Conservation (phyloP, 345 rosid species). For the Sonneratia caseolaris region DNA sequence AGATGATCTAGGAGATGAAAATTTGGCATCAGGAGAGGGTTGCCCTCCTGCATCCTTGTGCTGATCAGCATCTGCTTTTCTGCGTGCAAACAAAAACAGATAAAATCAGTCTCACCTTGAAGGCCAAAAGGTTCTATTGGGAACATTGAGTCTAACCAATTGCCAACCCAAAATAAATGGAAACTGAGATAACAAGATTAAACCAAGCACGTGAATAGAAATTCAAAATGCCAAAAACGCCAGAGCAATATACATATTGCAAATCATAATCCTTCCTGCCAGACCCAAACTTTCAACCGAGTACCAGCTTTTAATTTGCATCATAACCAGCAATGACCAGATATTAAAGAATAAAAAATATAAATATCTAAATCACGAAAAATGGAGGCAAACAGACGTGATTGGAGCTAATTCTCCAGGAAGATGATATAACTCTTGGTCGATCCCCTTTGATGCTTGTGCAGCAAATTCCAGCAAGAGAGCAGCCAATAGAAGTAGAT, state of each 20-base stretch:
- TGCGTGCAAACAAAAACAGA: constrained; percentile 22
- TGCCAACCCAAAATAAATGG: neutral
- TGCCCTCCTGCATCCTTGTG: constrained; percentile 27
- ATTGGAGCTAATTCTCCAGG: constrained; percentile 67
- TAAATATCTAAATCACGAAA: constrained; percentile 1
- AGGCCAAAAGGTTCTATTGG: neutral
- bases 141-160: neutral
- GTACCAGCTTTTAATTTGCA: neutral
- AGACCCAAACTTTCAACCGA: neutral
- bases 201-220: neutral
- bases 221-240: neutral
- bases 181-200: neutral
- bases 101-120: constrained; percentile 5
- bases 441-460: constrained; percentile 70
- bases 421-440: constrained; percentile 32
- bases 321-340: neutral
- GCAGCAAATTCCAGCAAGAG: constrained; percentile 89
- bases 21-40: constrained; percentile 23
- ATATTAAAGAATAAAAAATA: neutral
- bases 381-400: constrained; percentile 30
- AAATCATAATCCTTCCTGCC: neutral
- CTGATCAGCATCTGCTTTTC: constrained; percentile 36
- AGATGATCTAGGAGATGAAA: constrained; percentile 38
- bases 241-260: neutral
- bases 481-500: constrained; percentile 75